A percentile compares a stretch with the other conserved stretches of the same genome.
phyloP scores from a whole-genome alignment of 257 asterid genomes.

The Parsonsia alboflavescens region DNA sequence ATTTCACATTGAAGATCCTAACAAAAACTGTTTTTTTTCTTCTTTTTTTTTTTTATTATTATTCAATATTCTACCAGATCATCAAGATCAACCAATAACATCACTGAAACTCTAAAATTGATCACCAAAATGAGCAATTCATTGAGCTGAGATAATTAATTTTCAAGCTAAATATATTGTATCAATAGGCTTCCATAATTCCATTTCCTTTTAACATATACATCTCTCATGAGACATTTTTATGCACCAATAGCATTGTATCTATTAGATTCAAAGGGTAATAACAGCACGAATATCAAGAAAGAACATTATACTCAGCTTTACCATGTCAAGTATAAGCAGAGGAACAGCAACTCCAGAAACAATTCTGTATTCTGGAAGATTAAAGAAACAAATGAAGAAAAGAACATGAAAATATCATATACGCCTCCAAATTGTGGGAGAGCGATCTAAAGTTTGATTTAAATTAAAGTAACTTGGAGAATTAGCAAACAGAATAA shows the following conservation, averaged over 20 bases:
- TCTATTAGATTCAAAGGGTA: not conserved
- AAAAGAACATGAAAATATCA: too few species aligned
- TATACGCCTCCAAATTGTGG: too few species aligned
- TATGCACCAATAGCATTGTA: not conserved
- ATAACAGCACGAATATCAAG: not conserved
- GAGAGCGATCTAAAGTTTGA: not conserved
- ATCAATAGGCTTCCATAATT: too few species aligned
- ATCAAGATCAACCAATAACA: not conserved
- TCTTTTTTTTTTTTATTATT: too few species aligned
- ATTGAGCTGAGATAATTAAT: not conserved
- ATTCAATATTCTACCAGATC: not conserved
- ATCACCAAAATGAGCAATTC: not conserved
- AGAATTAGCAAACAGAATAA: not conserved
- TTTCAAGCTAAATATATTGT: not conserved
- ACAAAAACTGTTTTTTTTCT: too few species aligned
- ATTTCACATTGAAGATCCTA: too few species aligned
- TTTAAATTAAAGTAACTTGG: not conserved
- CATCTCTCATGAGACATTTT: not conserved
- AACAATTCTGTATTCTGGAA: slow-evolving; percentile 95
- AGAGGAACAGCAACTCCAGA: slow-evolving; percentile 99
- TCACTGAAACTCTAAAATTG: not conserved
- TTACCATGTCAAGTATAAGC: slow-evolving; percentile 95
- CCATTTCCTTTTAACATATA: not conserved
- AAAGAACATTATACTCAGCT: slow-evolving; percentile 45
- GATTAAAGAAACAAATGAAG: not conserved